Evolutionary conservation across 208 protist genomes (phyloP).

Genomic region (Trypanosoma melophagium): DNA sequence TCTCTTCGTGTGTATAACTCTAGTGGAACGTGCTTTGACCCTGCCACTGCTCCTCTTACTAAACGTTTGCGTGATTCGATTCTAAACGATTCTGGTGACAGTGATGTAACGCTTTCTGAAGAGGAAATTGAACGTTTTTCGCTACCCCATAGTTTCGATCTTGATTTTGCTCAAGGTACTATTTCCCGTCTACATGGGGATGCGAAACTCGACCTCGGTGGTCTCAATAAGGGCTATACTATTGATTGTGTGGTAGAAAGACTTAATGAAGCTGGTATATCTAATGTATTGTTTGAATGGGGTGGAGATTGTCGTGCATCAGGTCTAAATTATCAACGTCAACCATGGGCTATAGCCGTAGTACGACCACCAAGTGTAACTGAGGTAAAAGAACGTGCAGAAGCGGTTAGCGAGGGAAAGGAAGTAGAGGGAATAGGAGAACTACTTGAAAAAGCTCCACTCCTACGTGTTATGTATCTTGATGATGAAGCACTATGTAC

Average conservation of each 20-base stretch:
- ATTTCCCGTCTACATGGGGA: conserved; percentile 36
- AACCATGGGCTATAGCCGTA: conserved; percentile 44
- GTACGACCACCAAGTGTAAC: conserved; percentile 37
- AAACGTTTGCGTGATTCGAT: conserved; percentile 25
- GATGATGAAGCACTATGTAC: conserved; percentile 44
- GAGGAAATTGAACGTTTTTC: conserved; percentile 34
- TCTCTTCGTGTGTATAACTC: conserved; percentile 31
- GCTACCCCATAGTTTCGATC: conserved; percentile 33
- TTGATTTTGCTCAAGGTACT: conserved; percentile 39
- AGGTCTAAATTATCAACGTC: conserved; percentile 32
- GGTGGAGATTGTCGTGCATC: conserved; percentile 45
- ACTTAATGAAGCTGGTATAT: conserved; percentile 35
- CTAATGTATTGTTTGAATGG: conserved; percentile 55
- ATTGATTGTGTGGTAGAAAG: conserved; percentile 47
- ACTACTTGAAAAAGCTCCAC: conserved; percentile 4
- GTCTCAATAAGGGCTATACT: conserved; percentile 52
- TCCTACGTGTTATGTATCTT: conserved; percentile 39
- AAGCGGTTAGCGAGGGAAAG: conserved; percentile 1
- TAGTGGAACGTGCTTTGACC: conserved; percentile 43
- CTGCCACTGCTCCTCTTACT: conserved; percentile 32
- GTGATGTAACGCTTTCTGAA: conserved; percentile 22
- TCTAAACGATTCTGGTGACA: not conserved
- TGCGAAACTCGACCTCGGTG: conserved; percentile 42
- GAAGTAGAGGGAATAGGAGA: not conserved
- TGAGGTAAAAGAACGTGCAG: conserved; percentile 19